Evolutionary conservation across 176 grass and related monocot genomes (phyloP), one percentile per base, ranked within the genome.

Genomic region (Rhynchospora tenuis): DNA sequence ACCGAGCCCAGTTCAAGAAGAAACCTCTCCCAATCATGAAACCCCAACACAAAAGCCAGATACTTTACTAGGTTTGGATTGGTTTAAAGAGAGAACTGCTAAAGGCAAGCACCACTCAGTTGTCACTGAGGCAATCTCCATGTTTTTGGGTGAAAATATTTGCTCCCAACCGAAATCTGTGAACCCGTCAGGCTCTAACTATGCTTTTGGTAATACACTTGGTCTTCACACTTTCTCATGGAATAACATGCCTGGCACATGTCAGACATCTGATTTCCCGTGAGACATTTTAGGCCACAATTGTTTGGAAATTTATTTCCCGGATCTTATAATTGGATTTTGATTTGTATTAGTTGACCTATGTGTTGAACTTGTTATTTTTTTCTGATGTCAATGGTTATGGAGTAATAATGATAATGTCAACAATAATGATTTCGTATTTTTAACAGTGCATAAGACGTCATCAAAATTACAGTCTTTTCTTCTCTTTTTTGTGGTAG

Each of bases 21-120:
- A 86, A 20, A 81, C 64, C 85, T 92, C 90, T 23, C 66, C 93
- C 69, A 74, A 82, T 86, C 60, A 61, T 59, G 91, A 85, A 90
- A 87, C 70, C 58, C 87, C 83, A 95, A 89, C 64, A 44, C 87
- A 81, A 9, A 92, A 90, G 89, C 88, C 94, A 52, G 94, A 94
- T 19, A 83, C 85, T n/a, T 75, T 92, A 42, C 89, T 94, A 20
- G 88, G 88, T 66, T 89, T 68, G 2, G 59, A 73, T 65, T 89
- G 83, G 88, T 71, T 86, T 46, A 75, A 81, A 33, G 64, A 85
- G 61, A 76, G 81, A 77, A 89, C 92, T 59, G 73, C 87, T 52
- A 92, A 78, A 81, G 83, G 73, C 50, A 83, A 91, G 17, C 83
- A 92, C 57, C 29, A 70, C 7, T 87, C 94, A 33, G 43, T 87